A percentile compares a stretch with the other conserved stretches of the same genome.
These are phyloP conservation scores for Leptomonas seymouri DNA, from an alignment of 208 protist species.

Conservation along the genomic window DNA sequence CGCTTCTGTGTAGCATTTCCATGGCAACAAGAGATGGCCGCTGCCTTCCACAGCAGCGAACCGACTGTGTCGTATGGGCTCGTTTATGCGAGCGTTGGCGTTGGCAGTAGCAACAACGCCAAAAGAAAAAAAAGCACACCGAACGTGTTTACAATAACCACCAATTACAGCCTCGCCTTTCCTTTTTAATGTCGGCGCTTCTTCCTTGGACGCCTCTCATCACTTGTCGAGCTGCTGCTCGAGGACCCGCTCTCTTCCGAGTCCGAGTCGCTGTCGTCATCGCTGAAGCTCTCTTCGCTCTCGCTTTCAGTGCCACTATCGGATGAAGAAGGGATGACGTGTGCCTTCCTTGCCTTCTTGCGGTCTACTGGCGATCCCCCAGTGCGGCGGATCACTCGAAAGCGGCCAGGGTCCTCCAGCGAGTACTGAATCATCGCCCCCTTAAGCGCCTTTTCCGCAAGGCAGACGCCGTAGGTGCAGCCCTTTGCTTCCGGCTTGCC, in stretches of 20 bases:
- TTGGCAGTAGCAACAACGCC: neutral
- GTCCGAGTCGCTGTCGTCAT: constrained; percentile 21
- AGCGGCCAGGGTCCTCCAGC: constrained; percentile 34
- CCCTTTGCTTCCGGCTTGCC: constrained; percentile 5
- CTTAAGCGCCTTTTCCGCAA: constrained; percentile 42
- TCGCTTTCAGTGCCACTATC: constrained; percentile 13
- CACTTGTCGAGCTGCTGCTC: constrained; percentile 14
- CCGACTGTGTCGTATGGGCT: too few relatives aligned
- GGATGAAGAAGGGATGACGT: constrained; percentile 38
- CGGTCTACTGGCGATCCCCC: constrained; percentile 37
- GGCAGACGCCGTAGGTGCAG: constrained; percentile 66
- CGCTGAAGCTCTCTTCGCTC: constrained; percentile 23
- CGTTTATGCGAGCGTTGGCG: neutral
- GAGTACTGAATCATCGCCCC: constrained; percentile 67
- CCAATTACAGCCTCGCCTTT: too few relatives aligned
- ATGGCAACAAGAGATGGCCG: too few relatives aligned
- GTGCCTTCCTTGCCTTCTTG: constrained; percentile 19
- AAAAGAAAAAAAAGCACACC: constrained; percentile 5
- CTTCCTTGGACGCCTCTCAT: constrained; percentile 6
- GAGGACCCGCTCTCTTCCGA: constrained; percentile 19
- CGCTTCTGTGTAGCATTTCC: too few relatives aligned
- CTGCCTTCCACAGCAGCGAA: too few relatives aligned
- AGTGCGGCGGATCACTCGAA: constrained; percentile 42
- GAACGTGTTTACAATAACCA: too few relatives aligned
- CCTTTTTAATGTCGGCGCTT: constrained; percentile 5